Evolutionary conservation across 2,329 filamentous ascomycete genomes (phyloP), one percentile per base, ranked within the genome.

Genomic region (Diplodia scrobiculata): DNA sequence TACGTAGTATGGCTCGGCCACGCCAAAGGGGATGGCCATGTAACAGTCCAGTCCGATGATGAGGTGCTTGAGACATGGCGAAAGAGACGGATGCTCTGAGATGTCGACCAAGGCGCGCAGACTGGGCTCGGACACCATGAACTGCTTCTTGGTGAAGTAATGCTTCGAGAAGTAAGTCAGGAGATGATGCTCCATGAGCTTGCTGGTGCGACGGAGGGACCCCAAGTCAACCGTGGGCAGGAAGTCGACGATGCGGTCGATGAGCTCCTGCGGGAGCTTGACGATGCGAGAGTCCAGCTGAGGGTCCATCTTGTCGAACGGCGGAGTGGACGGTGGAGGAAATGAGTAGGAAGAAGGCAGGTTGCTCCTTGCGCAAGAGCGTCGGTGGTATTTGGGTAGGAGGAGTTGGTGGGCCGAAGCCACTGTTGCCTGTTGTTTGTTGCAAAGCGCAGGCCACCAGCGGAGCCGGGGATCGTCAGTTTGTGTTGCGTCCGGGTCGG

Each of bases 111-210:
- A 78, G 0, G 82, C 79, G 63, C 84, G 79, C 10, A 89, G 76
- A 70, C 87, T 89, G 69, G 80, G 75, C 38, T 84, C 78, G 1
- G 82, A 83, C 64, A 89, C 72, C 84, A 88, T 87, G 75, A 89
- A 90, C 71, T 89, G 87, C 71, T 84, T 85, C 73, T 86, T 86
- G 60, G 78, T 80, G 75, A 91, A 90, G 79, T 88, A 90, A 68
- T 89, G 86, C 27, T 78, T 78, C 32, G 83, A 79, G 70, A 89
- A 90, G 38, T 79, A 79, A 58, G 81, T 78, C 73, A 85, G 85
- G 13, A 89, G 77, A 1, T 79, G 77, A 21, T 75, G 75, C 72
- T 89, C 86, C 13, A 87, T 72, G 19, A 78, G 73, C 65, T 82
- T 85, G 77, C 86, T 88, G 2, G 81, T 80, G 17, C 82, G 75